These are phyloP conservation scores for Cadophora luteo-olivacea DNA, from an alignment of 2,329 filamentous ascomycete genomes.

Conservation along the genomic window DNA sequence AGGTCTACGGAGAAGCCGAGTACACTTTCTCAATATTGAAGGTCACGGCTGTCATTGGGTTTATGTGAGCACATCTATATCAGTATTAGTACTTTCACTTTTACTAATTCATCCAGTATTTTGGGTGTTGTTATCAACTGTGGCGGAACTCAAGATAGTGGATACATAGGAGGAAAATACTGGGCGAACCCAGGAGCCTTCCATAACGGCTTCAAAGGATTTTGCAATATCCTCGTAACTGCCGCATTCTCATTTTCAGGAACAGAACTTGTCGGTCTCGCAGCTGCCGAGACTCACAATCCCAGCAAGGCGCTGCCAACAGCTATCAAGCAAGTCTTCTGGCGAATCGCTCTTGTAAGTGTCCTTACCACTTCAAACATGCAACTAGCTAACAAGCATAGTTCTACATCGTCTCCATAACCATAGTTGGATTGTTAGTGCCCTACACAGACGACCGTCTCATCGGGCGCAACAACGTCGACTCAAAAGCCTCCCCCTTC, in stretches of 20 bases:
- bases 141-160: slow-evolving; percentile 75
- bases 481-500: slow-evolving; percentile 84
- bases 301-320: slow-evolving; percentile 82
- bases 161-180: slow-evolving; percentile 81
- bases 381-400: slow-evolving; percentile 11
- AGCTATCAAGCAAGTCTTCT: slow-evolving; percentile 95
- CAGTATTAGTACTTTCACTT: neutral
- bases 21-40: slow-evolving; percentile 90
- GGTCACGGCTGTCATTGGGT: slow-evolving; percentile 84
- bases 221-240: slow-evolving; percentile 78
- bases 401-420: slow-evolving; percentile 87
- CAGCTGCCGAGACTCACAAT: slow-evolving; percentile 80
- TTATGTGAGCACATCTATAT: slow-evolving; percentile 68
- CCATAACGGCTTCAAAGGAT: slow-evolving; percentile 80
- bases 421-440: slow-evolving; percentile 82
- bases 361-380: slow-evolving; percentile 60
- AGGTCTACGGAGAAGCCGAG: slow-evolving; percentile 88
- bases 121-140: slow-evolving; percentile 87
- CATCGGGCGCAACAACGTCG: slow-evolving; percentile 61
- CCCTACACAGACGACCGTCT: slow-evolving; percentile 72
- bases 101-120: slow-evolving; percentile 59
- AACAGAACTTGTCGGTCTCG: slow-evolving; percentile 79
- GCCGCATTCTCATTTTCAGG: slow-evolving; percentile 79
- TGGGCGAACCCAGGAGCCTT: slow-evolving; percentile 84
- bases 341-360: slow-evolving; percentile 80